Evolutionary conservation across 208 protist species (phyloP).

Genomic region (Leishmania lainsoni): DNA sequence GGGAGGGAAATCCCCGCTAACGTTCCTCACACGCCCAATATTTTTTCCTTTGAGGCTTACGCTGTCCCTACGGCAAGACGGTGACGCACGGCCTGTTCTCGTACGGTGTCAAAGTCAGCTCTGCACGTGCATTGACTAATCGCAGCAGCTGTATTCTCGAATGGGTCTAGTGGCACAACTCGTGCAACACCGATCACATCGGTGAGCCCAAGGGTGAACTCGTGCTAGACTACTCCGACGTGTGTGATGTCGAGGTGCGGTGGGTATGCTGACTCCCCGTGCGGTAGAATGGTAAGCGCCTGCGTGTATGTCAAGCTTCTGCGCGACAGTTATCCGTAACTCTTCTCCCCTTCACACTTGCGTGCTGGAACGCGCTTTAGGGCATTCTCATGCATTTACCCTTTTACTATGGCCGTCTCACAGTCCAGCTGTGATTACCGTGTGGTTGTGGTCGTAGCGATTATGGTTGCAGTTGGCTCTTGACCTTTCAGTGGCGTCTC

Average conservation of each 20-base stretch:
- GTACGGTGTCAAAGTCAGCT: constrained; percentile 4
- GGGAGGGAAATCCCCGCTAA: background rate
- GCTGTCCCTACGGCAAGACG: constrained; percentile 31
- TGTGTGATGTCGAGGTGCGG: constrained; percentile 8
- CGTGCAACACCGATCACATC: background rate
- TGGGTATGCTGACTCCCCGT: constrained; percentile 11
- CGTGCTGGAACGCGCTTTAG: background rate
- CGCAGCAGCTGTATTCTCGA: constrained; percentile 37
- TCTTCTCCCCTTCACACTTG: too few relatives aligned
- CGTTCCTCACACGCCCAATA: background rate
- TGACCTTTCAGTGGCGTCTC: background rate
- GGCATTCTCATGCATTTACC: background rate
- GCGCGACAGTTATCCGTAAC: background rate
- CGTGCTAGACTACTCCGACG: constrained; percentile 48
- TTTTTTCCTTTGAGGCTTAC: constrained; percentile 47
- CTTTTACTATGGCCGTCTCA: background rate
- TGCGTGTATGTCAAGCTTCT: constrained; percentile 54
- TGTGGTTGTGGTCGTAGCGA: background rate
- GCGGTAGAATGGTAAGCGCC: constrained; percentile 26
- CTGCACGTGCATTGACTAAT: constrained; percentile 27
- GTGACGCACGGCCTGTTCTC: constrained; percentile 30
- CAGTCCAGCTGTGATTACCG: background rate
- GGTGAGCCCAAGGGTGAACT: constrained; percentile 54
- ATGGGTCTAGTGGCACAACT: constrained; percentile 42
- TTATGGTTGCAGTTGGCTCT: background rate